Base-by-base conservation (phyloP, 495 filamentous ascomycete species). In the Chaetomium fimeti region DNA sequence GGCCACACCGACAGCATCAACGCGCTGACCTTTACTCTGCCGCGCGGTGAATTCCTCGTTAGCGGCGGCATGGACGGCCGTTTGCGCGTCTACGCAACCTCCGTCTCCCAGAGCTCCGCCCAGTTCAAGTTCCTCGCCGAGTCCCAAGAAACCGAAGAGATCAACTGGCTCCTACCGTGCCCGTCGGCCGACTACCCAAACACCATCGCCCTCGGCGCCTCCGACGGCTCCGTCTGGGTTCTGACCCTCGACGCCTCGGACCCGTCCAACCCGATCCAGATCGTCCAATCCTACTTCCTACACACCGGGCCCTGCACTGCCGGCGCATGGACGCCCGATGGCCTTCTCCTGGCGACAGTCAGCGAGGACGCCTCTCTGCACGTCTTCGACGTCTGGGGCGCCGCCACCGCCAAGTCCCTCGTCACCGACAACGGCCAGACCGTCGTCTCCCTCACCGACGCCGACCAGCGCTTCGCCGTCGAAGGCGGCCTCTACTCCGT, bases 171-270 rank as follows among this genome's bases (percentile, higher is more conserved):
- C 7, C 74, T 82, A 0, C 80, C 91, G 0, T 96, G 90, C 72
- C 93, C 93, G 3, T 82, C 83, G 22, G 74, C 82, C 20, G 75
- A 79, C 11, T 83, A 89, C 71, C 83, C 87, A 27, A 95, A 97
- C 75, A 86, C 89, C n/a, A 71, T 99, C 66, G 95, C 95, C 0
- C 75, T 98, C 24, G 95, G 95, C 43, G 91, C 92, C 45, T 89
- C 83, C n/a, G 93, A 99, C 73, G 95, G 95, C 51, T 90, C 86
- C 54, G 91, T 96, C 7, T 99, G 95, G 95, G 89, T 99, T 7
- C 94, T 97, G 77, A 87, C 84, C 8, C 82, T 98, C 71, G 89
- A 95, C 68, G 75, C 83, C 22, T 77, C 79, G 11, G 86, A 90
- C 66, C 57, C 79, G 2, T 64, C 75, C 62, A 72, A 76, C 76